These are phyloP conservation scores for Aspergillus niger DNA, from an alignment of 2,329 filamentous ascomycete genomes.

Conservation along the genomic window DNA sequence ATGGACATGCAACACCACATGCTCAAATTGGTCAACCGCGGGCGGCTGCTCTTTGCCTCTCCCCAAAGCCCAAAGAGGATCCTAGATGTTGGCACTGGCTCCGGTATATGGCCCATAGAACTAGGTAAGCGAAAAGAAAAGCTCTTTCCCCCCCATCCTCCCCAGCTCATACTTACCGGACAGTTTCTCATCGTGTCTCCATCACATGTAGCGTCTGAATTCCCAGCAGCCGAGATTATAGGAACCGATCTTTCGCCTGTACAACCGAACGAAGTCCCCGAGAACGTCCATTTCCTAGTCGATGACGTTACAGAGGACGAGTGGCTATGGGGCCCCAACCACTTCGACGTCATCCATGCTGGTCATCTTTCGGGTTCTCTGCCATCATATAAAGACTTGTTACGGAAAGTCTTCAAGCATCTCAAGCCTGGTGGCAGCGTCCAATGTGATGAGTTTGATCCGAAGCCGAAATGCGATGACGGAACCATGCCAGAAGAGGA, in stretches of 20 bases:
- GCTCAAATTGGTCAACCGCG: slow-evolving; percentile 50
- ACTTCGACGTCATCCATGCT: slow-evolving; percentile 63
- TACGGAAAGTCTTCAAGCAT: slow-evolving; percentile 54
- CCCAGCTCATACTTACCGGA: slow-evolving; percentile 14
- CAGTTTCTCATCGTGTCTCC: slow-evolving; percentile 8
- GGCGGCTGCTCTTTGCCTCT: slow-evolving; percentile 51
- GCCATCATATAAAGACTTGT: slow-evolving; percentile 57
- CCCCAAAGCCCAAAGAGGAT: slow-evolving; percentile 50
- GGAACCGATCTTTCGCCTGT: slow-evolving; percentile 70
- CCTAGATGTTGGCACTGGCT: slow-evolving; percentile 62
- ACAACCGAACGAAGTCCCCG: slow-evolving; percentile 66
- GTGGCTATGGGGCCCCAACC: slow-evolving; percentile 55
- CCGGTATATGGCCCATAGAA: slow-evolving; percentile 69
- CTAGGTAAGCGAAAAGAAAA: slow-evolving; percentile 50
- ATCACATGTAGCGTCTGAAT: slow-evolving; percentile 39
- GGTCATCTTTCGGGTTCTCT: slow-evolving; percentile 61
- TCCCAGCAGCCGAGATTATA: slow-evolving; percentile 60
- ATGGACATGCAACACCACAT: slow-evolving; percentile 60
- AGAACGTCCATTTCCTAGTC: slow-evolving; percentile 73
- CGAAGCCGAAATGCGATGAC: slow-evolving; percentile 55
- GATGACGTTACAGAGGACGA: slow-evolving; percentile 67
- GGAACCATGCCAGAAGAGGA: slow-evolving; percentile 54
- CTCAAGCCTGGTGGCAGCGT: slow-evolving; percentile 59
- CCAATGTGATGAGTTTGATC: slow-evolving; percentile 49
- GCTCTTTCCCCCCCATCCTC: slow-evolving; percentile 2